Conservation (phyloP, 1,284 basidiomycete species). For the Polyporus tsugae region DNA sequence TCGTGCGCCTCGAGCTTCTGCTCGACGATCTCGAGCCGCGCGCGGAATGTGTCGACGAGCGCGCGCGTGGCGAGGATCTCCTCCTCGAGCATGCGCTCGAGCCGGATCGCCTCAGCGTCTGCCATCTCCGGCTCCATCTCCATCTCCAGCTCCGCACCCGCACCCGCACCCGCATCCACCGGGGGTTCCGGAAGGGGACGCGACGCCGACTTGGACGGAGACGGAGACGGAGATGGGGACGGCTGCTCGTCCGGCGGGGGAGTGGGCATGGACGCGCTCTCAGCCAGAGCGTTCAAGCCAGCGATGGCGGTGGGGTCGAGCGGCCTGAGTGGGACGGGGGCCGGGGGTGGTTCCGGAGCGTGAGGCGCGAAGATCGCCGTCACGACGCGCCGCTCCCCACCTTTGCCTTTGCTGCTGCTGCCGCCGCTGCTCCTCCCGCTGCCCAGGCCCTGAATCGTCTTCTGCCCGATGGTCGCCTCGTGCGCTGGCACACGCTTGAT, state of each 20-base stretch:
- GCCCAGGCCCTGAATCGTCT: slow-evolving; percentile 30
- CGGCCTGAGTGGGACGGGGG: slow-evolving; percentile 9
- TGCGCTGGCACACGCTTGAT: slow-evolving; percentile 44
- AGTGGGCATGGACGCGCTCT: slow-evolving; percentile 5
- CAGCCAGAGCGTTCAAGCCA: slow-evolving; percentile 7
- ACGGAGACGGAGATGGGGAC: not conserved
- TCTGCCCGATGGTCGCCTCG: slow-evolving; percentile 19
- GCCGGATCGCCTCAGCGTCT: slow-evolving; percentile 17
- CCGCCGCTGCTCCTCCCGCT: slow-evolving; percentile 35
- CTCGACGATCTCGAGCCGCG: slow-evolving; percentile 40
- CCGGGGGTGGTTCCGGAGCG: slow-evolving; percentile 3
- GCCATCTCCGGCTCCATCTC: slow-evolving; percentile 5
- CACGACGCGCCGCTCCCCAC: slow-evolving; percentile 40
- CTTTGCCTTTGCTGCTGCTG: slow-evolving; percentile 33
- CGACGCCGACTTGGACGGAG: slow-evolving; percentile 5
- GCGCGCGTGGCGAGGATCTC: slow-evolving; percentile 39
- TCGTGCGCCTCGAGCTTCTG: slow-evolving; percentile 39
- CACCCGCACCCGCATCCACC: not conserved
- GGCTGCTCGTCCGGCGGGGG: slow-evolving; percentile 6
- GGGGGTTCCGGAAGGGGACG: slow-evolving; percentile 15
- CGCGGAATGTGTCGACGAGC: slow-evolving; percentile 39
- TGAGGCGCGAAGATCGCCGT: slow-evolving; percentile 43
- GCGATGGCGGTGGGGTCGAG: slow-evolving; percentile 12
- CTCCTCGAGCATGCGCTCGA: slow-evolving; percentile 31
- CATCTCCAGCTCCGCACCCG: not conserved